Percentiles rank a stretch among this genome's conserved stretches.
phyloP scores from a whole-genome alignment of 331 rosid genomes.

The Malus hybrid region DNA sequence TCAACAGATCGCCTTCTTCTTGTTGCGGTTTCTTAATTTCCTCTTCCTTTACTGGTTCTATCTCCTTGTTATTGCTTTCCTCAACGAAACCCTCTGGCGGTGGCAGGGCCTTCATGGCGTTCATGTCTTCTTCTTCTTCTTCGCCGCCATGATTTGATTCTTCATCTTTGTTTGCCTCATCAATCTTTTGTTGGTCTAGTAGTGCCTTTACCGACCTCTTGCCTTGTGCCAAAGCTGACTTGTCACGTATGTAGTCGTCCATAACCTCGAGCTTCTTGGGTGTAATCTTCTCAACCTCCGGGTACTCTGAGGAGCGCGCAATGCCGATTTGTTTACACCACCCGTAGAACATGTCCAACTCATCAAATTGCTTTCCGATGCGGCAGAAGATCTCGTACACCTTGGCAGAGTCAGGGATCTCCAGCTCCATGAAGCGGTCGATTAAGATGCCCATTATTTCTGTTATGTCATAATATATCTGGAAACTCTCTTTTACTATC shows the following conservation, averaged over 20 bases:
- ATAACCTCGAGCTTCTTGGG: constrained; percentile 64
- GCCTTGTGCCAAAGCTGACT: constrained; percentile 31
- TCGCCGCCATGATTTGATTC: not conserved
- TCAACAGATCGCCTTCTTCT: constrained; percentile 59
- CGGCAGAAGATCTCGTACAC: constrained; percentile 73
- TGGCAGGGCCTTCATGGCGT: constrained; percentile 60
- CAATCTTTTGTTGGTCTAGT: not conserved
- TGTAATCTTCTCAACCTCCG: constrained; percentile 66
- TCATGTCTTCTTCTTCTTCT: constrained; percentile 18
- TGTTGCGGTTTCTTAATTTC: constrained; percentile 29
- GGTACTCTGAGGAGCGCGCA: constrained; percentile 77
- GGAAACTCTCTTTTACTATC: constrained; percentile 70
- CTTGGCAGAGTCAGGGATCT: constrained; percentile 43
- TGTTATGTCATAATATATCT: constrained; percentile 50
- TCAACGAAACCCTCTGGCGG: constrained; percentile 40
- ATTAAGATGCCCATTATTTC: constrained; percentile 47
- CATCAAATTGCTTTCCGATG: constrained; percentile 75
- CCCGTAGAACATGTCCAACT: constrained; percentile 53
- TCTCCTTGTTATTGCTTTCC: constrained; percentile 16
- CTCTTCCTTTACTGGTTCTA: constrained; percentile 1
- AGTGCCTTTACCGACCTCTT: not conserved
- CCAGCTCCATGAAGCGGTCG: constrained; percentile 67
- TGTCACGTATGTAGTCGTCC: constrained; percentile 74
- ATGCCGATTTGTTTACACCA: constrained; percentile 71
- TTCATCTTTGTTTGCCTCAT: not conserved